Percentiles rank a stretch among this genome's conserved stretches.
Evolutionary conservation across 495 filamentous ascomycete genomes (phyloP).

Genomic region (Jackrogersella multiformis): DNA sequence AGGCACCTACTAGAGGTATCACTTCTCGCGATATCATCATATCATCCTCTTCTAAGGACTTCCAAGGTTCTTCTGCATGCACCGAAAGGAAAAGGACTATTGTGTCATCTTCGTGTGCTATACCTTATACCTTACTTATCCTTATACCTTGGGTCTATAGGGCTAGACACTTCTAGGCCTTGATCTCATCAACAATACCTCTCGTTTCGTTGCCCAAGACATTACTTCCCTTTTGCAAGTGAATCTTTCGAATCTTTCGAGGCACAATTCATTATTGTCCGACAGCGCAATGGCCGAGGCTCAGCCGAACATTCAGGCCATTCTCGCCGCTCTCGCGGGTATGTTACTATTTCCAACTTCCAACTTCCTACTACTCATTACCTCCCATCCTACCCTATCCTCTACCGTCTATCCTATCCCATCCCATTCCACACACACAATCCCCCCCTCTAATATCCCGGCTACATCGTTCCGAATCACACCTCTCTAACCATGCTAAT

Average conservation of each 20-base stretch:
- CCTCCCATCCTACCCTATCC: no score
- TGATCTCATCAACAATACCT: background rate
- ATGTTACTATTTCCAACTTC: background rate
- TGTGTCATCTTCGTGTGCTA: no score
- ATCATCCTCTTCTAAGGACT: no score
- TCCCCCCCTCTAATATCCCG: no score
- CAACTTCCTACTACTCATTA: background rate
- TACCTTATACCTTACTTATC: no score
- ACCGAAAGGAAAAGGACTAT: no score
- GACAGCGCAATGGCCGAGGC: constrained; percentile 29
- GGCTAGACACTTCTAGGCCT: background rate
- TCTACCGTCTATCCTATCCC: no score
- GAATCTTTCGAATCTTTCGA: background rate
- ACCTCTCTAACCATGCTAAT: constrained; percentile 6
- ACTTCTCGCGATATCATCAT: no score
- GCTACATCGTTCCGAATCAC: background rate
- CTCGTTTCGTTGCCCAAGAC: background rate
- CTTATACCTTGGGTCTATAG: background rate
- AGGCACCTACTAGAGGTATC: no score
- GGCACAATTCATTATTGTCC: constrained; percentile 18
- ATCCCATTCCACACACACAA: no score
- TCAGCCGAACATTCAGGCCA: constrained; percentile 28
- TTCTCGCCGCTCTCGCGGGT: constrained; percentile 31
- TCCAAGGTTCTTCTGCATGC: no score
- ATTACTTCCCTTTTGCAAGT: background rate